A percentile compares a stretch with the other conserved stretches of the same genome.
Conservation (phyloP, 805 yeast genomes). For the Myxozyma mucilagina region DNA sequence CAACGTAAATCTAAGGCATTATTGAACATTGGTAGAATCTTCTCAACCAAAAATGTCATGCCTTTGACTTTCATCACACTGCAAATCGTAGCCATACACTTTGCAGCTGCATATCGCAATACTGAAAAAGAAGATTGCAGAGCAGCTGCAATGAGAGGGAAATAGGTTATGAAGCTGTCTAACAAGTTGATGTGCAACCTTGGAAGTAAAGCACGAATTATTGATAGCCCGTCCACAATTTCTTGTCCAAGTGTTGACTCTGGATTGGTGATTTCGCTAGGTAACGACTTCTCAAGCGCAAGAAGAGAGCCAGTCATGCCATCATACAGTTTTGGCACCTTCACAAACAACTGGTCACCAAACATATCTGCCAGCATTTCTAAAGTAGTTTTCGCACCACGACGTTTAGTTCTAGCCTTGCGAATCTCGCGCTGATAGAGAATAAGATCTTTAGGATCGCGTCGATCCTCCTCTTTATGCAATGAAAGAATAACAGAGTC, state of each 20-base stretch:
- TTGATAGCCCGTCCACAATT: constrained; percentile 82
- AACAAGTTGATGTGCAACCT: constrained; percentile 54
- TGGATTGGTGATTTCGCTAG: constrained; percentile 43
- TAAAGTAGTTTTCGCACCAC: constrained; percentile 77
- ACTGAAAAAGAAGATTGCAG: constrained; percentile 75
- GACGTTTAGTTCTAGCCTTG: constrained; percentile 76
- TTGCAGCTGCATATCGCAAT: constrained; percentile 85
- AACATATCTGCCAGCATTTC: constrained; percentile 57
- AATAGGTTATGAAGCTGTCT: constrained; percentile 50
- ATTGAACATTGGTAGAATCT: constrained; percentile 74
- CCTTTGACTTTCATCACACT: constrained; percentile 65
- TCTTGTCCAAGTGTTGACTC: constrained; percentile 63
- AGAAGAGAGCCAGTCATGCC: constrained; percentile 67
- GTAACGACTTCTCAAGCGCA: constrained; percentile 37
- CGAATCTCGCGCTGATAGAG: constrained; percentile 63
- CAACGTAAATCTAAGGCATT: constrained; percentile 68
- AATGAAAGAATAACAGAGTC: constrained; percentile 66
- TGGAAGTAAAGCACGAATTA: constrained; percentile 71
- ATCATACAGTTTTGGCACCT: constrained; percentile 65
- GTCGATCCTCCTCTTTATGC: constrained; percentile 67
- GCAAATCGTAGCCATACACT: constrained; percentile 80
- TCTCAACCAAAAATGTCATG: constrained; percentile 75
- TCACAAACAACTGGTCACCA: constrained; percentile 54
- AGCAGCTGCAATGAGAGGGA: constrained; percentile 54
- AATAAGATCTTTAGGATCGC: constrained; percentile 61